Base-by-base conservation (phyloP, 148 eudicot genomes). In the Rhododendron williamsianum region DNA sequence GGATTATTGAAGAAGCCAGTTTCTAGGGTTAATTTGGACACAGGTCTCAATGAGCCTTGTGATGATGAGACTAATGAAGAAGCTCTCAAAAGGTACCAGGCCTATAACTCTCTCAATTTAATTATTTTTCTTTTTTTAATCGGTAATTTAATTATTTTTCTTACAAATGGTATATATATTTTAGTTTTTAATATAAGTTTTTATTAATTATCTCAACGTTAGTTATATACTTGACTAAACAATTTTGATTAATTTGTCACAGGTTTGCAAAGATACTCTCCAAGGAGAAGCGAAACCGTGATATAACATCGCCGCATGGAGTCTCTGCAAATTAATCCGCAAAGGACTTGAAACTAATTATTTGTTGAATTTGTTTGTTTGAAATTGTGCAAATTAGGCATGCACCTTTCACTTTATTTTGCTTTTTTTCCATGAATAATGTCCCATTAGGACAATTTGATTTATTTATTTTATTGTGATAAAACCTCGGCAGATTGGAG, bases 21-120 rank as follows among this genome's bases (percentile, higher is more conserved):
- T 41, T 82, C 84, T 3, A 82, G 84, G 76, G 52, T 82, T 10
- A 63, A 82, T 60, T 63, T 58, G 33, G 84, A 82, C 33, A 82
- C 84, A 23, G 84, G 84, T 60, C 9, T 35, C 21, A 19, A 19
- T 18, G 4, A 82, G 74, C 74, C 84, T 41, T 21, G 10, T 58
- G 74, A 36, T 35, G 18, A 38, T 11, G 84, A 82, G 35, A 82
- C 84, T 82, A 82, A 82, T 60, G 84, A 82, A 82, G 74, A 63
- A 38, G 84, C 74, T 60, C 84, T 82, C 30, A 54, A 9, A 63
- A 60, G 84, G 83, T 81, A 52, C 56, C 2, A 27, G 11, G 9
- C 33, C 4, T 13, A 27, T 30, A 43, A 13, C 9, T 13, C 21
- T 27, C 21, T 11, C 30, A 11, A 9, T 21, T 5, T 63, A 41